phyloP scores from a whole-genome alignment of 1,139 yeast genomes.

The Debaryomyces singareniensis region DNA sequence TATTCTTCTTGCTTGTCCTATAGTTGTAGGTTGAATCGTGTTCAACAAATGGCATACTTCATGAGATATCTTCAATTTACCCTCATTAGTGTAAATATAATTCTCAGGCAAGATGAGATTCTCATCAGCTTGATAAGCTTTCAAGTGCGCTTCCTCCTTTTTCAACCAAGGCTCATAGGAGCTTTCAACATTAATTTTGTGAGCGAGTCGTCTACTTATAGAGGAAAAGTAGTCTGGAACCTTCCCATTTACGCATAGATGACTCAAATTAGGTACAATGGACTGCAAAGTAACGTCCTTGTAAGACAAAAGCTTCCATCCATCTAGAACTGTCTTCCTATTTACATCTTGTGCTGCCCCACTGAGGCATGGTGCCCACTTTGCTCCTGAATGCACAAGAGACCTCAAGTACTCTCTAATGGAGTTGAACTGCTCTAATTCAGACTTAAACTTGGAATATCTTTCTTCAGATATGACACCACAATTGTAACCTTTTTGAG shows the following conservation, averaged over 20 bases:
- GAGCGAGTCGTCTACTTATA: slow-evolving; percentile 48
- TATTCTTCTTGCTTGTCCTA: slow-evolving; percentile 91
- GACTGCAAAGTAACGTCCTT: slow-evolving; percentile 25
- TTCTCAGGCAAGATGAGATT: slow-evolving; percentile 57
- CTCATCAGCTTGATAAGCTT: slow-evolving; percentile 83
- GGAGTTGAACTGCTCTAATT: slow-evolving; percentile 38
- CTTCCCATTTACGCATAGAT: slow-evolving; percentile 11
- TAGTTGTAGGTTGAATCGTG: slow-evolving; percentile 74
- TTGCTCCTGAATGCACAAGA: slow-evolving; percentile 44
- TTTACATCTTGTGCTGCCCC: slow-evolving; percentile 42
- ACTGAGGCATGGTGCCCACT: slow-evolving; percentile 54
- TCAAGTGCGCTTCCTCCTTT: slow-evolving; percentile 64
- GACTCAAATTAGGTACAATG: slow-evolving; percentile 25
- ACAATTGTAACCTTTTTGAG: slow-evolving; percentile 55
- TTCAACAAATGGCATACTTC: slow-evolving; percentile 73
- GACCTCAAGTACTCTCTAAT: slow-evolving; percentile 41
- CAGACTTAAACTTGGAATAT: slow-evolving; percentile 43
- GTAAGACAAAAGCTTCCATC: slow-evolving; percentile 41
- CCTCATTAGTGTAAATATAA: slow-evolving; percentile 51
- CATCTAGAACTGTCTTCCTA: slow-evolving; percentile 27
- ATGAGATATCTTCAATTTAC: slow-evolving; percentile 49
- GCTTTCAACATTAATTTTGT: slow-evolving; percentile 71
- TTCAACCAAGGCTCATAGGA: slow-evolving; percentile 76
- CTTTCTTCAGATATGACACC: slow-evolving; percentile 68
- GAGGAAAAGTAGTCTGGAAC: slow-evolving; percentile 17